Percentiles rank a stretch among this genome's conserved stretches.
These are phyloP conservation scores for Coniophora puteana DNA, from an alignment of 1,284 basidiomycete genomes.

Conservation along the genomic window DNA sequence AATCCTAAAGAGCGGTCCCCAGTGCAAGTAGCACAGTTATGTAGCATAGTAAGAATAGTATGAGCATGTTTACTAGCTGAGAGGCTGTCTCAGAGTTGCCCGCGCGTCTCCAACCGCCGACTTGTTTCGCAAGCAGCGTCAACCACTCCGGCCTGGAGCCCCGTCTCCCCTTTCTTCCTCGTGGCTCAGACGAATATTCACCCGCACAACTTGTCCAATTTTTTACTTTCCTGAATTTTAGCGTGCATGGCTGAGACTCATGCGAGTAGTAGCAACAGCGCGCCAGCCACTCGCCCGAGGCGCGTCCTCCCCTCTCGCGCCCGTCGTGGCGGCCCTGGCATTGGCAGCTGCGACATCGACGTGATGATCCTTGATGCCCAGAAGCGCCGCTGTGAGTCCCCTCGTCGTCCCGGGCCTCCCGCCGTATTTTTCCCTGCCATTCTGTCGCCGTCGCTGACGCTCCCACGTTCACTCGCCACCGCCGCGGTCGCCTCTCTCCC, in stretches of 20 bases:
- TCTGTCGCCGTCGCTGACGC: conserved; percentile 15
- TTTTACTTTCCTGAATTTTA: neutral
- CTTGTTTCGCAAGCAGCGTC: too few species aligned
- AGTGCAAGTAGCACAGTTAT: neutral
- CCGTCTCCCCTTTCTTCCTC: too few species aligned
- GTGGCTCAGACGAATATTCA: too few species aligned
- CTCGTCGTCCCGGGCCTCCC: too few species aligned
- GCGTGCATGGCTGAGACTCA: too few species aligned
- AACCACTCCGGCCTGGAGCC: too few species aligned
- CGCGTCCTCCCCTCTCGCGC: conserved; percentile 78
- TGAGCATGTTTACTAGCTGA: too few species aligned
- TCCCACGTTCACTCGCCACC: too few species aligned
- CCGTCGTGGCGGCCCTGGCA: conserved; percentile 72
- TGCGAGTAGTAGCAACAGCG: too few species aligned
- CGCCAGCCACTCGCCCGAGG: conserved; percentile 48
- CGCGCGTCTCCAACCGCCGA: too few species aligned
- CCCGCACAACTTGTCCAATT: too few species aligned
- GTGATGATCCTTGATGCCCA: conserved; percentile 81
- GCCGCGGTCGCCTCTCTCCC: conserved; percentile 5
- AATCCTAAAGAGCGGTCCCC: conserved; percentile 8
- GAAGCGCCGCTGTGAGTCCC: conserved; percentile 68
- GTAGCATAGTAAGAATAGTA: neutral
- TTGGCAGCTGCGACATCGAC: conserved; percentile 75
- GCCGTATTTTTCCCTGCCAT: conserved; percentile 11
- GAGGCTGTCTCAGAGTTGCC: too few species aligned